Evolutionary conservation across 2,329 filamentous ascomycete species (phyloP).

Genomic region (Pseudogymnoascus sp.): DNA sequence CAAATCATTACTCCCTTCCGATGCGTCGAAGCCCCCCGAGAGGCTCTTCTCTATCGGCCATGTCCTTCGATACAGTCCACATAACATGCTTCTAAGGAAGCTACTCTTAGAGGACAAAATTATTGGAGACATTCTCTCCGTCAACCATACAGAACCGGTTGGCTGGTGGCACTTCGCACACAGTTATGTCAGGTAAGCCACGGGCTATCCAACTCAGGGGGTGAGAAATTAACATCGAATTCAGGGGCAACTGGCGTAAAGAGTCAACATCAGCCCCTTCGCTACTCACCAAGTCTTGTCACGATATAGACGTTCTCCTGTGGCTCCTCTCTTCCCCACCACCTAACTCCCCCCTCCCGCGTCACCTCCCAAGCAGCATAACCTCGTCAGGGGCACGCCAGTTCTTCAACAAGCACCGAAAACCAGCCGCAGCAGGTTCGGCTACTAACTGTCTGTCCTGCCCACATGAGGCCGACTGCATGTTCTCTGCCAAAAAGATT

Average conservation of each 20-base stretch:
- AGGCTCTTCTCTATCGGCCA: slow-evolving; percentile 85
- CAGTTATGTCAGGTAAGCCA: slow-evolving; percentile 63
- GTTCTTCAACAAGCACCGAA: slow-evolving; percentile 68
- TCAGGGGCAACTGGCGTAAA: slow-evolving; percentile 82
- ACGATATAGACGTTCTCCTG: slow-evolving; percentile 87
- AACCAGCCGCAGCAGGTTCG: slow-evolving; percentile 64
- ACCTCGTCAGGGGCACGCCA: slow-evolving; percentile 69
- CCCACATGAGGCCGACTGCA: slow-evolving; percentile 64
- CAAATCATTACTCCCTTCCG: slow-evolving; percentile 41
- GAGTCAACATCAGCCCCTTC: slow-evolving; percentile 70
- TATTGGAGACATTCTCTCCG: slow-evolving; percentile 76
- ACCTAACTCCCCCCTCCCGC: slow-evolving; percentile 30
- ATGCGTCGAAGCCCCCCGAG: slow-evolving; percentile 28
- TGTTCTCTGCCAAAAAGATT: slow-evolving; percentile 77
- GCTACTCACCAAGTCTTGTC: slow-evolving; percentile 88
- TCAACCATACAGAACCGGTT: slow-evolving; percentile 89
- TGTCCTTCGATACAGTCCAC: slow-evolving; percentile 85
- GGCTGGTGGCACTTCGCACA: slow-evolving; percentile 96
- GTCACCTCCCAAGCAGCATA: slow-evolving; percentile 71
- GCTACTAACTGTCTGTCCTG: slow-evolving; percentile 87
- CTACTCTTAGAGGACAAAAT: slow-evolving; percentile 66
- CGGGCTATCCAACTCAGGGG: not conserved
- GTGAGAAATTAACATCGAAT: slow-evolving; percentile 10
- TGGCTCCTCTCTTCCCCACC: slow-evolving; percentile 74
- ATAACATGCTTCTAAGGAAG: slow-evolving; percentile 77